Evolutionary conservation across 805 yeast species (phyloP).

Genomic region (Suhomyces faveliae): DNA sequence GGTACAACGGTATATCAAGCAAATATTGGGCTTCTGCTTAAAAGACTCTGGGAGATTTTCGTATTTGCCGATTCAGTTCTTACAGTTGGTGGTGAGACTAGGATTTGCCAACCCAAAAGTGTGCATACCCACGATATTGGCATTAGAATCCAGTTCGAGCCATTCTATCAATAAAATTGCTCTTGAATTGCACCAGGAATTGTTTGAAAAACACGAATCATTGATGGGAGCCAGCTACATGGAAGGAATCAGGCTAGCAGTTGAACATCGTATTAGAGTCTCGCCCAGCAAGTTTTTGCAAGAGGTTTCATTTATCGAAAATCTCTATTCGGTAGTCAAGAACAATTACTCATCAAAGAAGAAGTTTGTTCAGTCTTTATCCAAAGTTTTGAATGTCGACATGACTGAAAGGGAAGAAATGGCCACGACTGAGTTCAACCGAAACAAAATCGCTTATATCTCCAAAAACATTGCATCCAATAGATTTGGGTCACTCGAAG

Average conservation of each 20-base stretch:
- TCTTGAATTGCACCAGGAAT: conserved; percentile 47
- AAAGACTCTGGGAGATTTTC: conserved; percentile 47
- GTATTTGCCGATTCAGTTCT: conserved; percentile 49
- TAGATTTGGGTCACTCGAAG: conserved; percentile 48
- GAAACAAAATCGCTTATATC: conserved; percentile 17
- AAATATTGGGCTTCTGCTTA: conserved; percentile 50
- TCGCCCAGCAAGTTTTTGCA: conserved; percentile 19
- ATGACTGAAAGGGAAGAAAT: background rate
- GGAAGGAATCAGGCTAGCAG: conserved; percentile 61
- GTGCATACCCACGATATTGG: conserved; percentile 67
- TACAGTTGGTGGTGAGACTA: conserved; percentile 54
- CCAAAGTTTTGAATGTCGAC: conserved; percentile 17
- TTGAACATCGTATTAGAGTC: conserved; percentile 37
- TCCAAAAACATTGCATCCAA: conserved; percentile 39
- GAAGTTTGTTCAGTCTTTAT: conserved; percentile 37
- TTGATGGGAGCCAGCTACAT: conserved; percentile 63
- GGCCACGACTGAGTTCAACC: background rate
- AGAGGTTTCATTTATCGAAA: conserved; percentile 34
- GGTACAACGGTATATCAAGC: conserved; percentile 57
- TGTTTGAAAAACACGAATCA: conserved; percentile 68
- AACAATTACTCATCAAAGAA: conserved; percentile 35
- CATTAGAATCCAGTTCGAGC: conserved; percentile 57
- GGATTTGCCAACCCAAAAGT: conserved; percentile 77
- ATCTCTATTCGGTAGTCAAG: conserved; percentile 44
- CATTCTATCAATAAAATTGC: conserved; percentile 48